These are phyloP conservation scores for Penicillium odoratum DNA, from an alignment of 495 filamentous ascomycete species.

Conservation along the genomic window DNA sequence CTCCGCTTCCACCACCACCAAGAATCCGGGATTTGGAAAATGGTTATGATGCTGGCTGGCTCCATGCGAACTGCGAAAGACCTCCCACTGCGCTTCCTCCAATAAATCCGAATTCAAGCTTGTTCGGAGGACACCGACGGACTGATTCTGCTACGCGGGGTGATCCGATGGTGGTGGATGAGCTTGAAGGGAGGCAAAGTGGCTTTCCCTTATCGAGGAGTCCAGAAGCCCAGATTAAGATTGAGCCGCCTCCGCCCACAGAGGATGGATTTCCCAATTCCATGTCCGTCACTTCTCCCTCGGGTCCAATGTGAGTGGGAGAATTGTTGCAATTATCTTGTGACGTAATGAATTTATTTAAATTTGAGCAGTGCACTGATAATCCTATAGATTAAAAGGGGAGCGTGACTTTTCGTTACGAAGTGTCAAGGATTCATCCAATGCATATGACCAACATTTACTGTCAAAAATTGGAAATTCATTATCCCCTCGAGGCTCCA, in stretches of 20 bases:
- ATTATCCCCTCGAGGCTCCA: constrained; percentile 58
- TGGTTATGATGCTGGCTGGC: constrained; percentile 61
- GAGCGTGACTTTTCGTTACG: constrained; percentile 58
- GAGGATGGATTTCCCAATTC: constrained; percentile 47
- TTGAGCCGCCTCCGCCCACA: constrained; percentile 47
- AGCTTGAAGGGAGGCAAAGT: constrained; percentile 34
- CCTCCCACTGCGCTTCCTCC: constrained; percentile 39
- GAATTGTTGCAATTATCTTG: background rate
- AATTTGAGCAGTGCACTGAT: constrained; percentile 10
- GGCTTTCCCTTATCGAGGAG: constrained; percentile 33
- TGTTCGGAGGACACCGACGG: constrained; percentile 49
- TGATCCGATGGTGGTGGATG: constrained; percentile 46
- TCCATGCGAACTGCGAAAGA: constrained; percentile 52
- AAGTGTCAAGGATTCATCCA: constrained; percentile 59
- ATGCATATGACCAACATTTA: constrained; percentile 77
- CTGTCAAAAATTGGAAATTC: constrained; percentile 72
- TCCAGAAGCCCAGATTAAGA: constrained; percentile 45
- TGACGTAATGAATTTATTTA: background rate
- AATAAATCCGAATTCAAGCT: constrained; percentile 54
- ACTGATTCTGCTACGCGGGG: constrained; percentile 30
- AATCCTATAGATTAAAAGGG: constrained; percentile 52
- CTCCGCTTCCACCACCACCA: constrained; percentile 63
- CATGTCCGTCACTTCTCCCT: constrained; percentile 35
- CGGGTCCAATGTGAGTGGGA: constrained; percentile 49
- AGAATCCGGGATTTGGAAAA: constrained; percentile 53